Percentiles rank a stretch among this genome's conserved stretches.
phyloP scores from a whole-genome alignment of 306 rosid genomes.

The Ziziphus jujuba region DNA sequence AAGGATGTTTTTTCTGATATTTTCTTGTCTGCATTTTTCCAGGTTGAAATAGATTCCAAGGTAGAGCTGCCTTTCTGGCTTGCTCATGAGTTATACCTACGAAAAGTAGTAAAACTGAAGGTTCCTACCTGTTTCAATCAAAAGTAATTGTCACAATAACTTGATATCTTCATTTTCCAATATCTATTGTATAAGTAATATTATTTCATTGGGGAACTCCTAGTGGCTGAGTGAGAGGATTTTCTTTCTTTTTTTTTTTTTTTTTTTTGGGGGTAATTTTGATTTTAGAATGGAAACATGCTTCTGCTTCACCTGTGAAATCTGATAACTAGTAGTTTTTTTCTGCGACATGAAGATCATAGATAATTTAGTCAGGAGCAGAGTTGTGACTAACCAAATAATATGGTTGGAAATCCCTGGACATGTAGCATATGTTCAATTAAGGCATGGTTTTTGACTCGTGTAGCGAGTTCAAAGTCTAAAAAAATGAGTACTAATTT shows the following conservation, averaged over 20 bases:
- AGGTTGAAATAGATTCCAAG: conserved; percentile 90
- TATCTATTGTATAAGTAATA: not conserved
- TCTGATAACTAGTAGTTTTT: not conserved
- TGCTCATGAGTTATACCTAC: conserved; percentile 69
- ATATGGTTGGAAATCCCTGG: not conserved
- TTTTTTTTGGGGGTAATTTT: too few relatives aligned
- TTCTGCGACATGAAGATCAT: not conserved
- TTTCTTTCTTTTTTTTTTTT: too few relatives aligned
- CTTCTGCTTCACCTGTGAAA: not conserved
- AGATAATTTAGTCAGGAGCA: too few relatives aligned
- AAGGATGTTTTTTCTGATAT: conserved; percentile 25
- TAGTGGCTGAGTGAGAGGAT: not conserved
- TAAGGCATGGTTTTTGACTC: not conserved
- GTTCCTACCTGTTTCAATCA: conserved; percentile 80
- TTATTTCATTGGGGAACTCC: not conserved
- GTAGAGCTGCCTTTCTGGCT: conserved; percentile 97
- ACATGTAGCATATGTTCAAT: too few relatives aligned
- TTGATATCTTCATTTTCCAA: conserved; percentile 14
- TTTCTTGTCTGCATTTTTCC: conserved; percentile 38
- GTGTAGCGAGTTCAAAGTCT: conserved; percentile 11
- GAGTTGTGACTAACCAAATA: not conserved
- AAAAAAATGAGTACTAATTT: not conserved
- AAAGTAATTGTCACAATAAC: conserved; percentile 45
- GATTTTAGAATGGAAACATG: not conserved
- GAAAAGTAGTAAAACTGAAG: conserved; percentile 68